Percentiles rank a stretch among this genome's conserved stretches.
phyloP scores from a whole-genome alignment of 331 rosid genomes.

The Quercus phellos region DNA sequence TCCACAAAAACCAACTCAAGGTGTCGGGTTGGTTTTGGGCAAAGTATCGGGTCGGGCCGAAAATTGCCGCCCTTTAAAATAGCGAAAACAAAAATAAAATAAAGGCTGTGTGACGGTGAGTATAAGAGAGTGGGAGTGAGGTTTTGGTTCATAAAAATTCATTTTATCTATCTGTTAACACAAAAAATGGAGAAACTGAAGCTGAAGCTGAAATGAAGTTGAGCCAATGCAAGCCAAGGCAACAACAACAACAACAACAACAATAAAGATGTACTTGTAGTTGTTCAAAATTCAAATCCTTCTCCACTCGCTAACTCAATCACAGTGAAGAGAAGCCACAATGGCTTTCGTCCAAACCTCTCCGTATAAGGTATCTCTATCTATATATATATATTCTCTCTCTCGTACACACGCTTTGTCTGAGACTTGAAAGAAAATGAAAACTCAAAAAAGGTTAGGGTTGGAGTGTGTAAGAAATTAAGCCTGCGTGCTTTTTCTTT shows the following conservation, averaged over 20 bases:
- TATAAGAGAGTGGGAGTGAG: neutral
- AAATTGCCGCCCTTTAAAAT: neutral
- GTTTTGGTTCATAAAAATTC: neutral
- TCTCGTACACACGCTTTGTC: too few relatives aligned
- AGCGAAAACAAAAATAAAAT: constrained; percentile 4
- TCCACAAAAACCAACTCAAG: too few relatives aligned
- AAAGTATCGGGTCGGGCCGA: neutral
- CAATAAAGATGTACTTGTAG: constrained; percentile 24
- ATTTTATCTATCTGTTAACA: constrained; percentile 28
- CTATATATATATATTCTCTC: too few relatives aligned
- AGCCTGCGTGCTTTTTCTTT: neutral
- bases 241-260: neutral
- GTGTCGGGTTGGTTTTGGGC: too few relatives aligned
- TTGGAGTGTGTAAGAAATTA: neutral
- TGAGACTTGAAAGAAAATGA: neutral
- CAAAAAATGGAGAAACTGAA: constrained; percentile 19
- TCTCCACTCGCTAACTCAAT: constrained; percentile 34
- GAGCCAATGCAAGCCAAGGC: constrained; percentile 28
- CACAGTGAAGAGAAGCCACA: constrained; percentile 32
- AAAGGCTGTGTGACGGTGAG: neutral
- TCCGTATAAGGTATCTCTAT: constrained; percentile 47
- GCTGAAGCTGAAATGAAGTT: neutral
- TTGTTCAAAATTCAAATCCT: constrained; percentile 28
- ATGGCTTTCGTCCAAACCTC: constrained; percentile 51
- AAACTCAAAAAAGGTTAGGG: neutral